Base-by-base conservation (phyloP, 176 grass and related monocot genomes). In the Eragrostis nindensis region DNA sequence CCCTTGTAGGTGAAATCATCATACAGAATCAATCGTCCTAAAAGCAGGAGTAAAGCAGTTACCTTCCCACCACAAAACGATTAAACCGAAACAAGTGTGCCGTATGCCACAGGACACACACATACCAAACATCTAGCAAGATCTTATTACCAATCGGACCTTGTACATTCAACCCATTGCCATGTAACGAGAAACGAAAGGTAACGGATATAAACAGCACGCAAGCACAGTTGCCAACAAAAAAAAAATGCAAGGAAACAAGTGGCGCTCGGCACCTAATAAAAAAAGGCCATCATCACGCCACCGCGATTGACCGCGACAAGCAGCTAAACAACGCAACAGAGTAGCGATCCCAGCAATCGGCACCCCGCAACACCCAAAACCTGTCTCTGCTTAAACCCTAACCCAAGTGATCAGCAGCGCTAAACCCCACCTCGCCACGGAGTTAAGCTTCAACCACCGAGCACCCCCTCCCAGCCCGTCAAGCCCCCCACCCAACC, bases 371-470 rank as follows among this genome's bases (percentile, higher is more conserved):
- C 6, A 38, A 44, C 13, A 42, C n/a, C 84, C 19, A 26, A 59
- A 53, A 54, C n/a, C 36, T 26, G 29, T 9, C 43, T 9, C 44
- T 8, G 14, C 85, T 81, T 70, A 86, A 86, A 86, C 78, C 85
- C 85, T 81, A 75, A 75, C 70, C 62, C 50, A 26, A 25, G 38
- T 38, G 84, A 74, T 80, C 84, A 86, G 7, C 77, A 40, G 8
- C 60, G 38, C 67, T 66, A 86, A 86, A 86, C 60, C 70, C 64
- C 49, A 16, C 0, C 17, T 60, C 15, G 26, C 49, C 57, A 41
- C 11, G 24, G 36, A 74, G 32, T 8, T 41, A 53, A 18, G 73
- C 68, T 55, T 36, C 46, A 52, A 50, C 50, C 74, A 53, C 2
- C 29, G 48, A 61, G 24, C 27, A 13, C 29, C 18, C 22, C 36